Evolutionary conservation across 139 green algal species (phyloP), one percentile per base, ranked within the genome.

Genomic region (Tetradesmus lagerheimii): DNA sequence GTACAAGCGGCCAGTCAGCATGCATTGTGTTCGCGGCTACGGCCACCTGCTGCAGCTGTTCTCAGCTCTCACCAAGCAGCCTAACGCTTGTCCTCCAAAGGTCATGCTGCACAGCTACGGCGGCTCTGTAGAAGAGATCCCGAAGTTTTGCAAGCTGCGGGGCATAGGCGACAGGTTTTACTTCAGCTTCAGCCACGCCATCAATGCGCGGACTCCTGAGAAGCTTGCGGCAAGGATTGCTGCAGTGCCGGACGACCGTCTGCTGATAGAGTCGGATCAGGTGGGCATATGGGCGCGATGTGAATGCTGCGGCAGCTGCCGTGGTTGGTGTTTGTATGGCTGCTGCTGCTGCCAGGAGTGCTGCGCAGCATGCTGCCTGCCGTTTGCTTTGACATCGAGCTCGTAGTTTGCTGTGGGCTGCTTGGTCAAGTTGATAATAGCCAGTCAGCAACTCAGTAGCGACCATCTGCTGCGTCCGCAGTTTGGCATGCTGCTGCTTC

Each of bases 21-120:
- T 95, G 64, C 94, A 96, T 91, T 96, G 94, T 84, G 94, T 96
- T 18, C 76, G 79, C 16, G 93, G 92, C 18, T 93, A 94, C 41
- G 93, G 93, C 31, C 80, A 91, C 80, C 82, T 94, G 20, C 43
- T 86, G 39, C 34, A 92, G 41, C 12, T 90, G 2, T 83, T 94
- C 25, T 29, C 53, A 5, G n/a, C 23, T 9, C 53, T 92, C 11
- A 43, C 67, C 18, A 4, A 50, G 25, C 31, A 86, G 2, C 78
- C 85, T 27, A 37, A 31, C 15, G 23, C 1, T 11, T 85, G 76
- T 12, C 82, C 91, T 27, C 87, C 74, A 0, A 90, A 77, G 37
- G 39, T 93, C 1, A 92, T 92, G 88, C 83, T 92, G 38, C 91
- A 92, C 91, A 92, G 83, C 83, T 93, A 94, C 74, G 87, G 91